Percentiles rank a stretch among this genome's conserved stretches.
Conservation (phyloP, 208 protist genomes). For the Crithidia bombi region DNA sequence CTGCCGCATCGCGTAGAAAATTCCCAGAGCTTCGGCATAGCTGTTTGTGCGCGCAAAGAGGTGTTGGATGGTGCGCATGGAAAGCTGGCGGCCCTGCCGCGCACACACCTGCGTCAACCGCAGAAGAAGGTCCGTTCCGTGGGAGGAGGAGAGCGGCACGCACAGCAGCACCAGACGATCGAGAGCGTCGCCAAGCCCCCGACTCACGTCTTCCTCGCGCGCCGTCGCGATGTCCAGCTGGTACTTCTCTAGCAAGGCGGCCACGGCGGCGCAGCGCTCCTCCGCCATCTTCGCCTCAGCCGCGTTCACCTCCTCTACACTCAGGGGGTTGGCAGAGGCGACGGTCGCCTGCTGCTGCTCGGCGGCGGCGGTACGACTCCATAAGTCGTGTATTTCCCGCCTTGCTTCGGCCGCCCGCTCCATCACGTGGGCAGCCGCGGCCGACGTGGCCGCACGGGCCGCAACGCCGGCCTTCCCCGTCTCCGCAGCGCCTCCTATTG, state of each 20-base stretch:
- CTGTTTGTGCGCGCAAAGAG: conserved; percentile 78
- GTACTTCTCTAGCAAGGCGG: conserved; percentile 56
- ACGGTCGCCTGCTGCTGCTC: conserved; percentile 20
- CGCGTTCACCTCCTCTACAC: conserved; percentile 4
- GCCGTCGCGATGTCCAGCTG: conserved; percentile 57
- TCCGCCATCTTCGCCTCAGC: conserved; percentile 29
- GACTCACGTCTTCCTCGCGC: conserved; percentile 77
- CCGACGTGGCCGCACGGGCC: neutral
- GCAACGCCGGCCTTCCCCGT: neutral
- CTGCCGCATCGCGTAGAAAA: conserved; percentile 87
- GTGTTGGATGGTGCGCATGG: conserved; percentile 87
- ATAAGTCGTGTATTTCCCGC: conserved; percentile 78
- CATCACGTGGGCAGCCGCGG: conserved; percentile 44
- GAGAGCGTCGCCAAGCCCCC: conserved; percentile 83
- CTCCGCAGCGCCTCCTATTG: conserved; percentile 11
- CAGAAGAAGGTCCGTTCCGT: conserved; percentile 60
- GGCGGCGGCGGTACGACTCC: conserved; percentile 32
- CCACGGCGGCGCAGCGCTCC: conserved; percentile 33
- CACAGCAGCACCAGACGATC: conserved; percentile 86
- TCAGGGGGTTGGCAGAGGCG: neutral
- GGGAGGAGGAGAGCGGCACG: conserved; percentile 55
- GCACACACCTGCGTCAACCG: conserved; percentile 59
- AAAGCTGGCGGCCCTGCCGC: conserved; percentile 70
- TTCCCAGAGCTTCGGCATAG: conserved; percentile 81
- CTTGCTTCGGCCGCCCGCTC: conserved; percentile 69